A percentile compares a stretch with the other conserved stretches of the same genome.
These are phyloP conservation scores for Lactifluus echinatus DNA, from an alignment of 768 basidiomycete genomes.

Conservation along the genomic window DNA sequence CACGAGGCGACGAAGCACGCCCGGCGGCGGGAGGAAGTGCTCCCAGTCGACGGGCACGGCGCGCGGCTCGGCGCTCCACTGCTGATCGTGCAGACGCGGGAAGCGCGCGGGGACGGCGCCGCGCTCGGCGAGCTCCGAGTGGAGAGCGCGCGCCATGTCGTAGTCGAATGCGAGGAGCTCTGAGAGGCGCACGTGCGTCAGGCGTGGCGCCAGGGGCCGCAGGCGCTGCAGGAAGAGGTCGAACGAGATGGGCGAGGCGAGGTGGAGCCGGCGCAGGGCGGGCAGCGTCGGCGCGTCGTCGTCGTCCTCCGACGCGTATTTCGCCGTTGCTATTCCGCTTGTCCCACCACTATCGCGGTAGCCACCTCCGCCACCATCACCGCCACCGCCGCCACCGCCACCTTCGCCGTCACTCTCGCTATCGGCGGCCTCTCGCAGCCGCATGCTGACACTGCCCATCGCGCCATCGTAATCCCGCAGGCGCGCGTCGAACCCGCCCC, in stretches of 20 bases:
- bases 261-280: slow-evolving; percentile 14
- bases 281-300: slow-evolving; percentile 7
- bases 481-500: slow-evolving; percentile 19
- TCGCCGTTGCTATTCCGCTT: not conserved
- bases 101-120: slow-evolving; percentile 12
- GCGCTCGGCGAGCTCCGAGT: slow-evolving; percentile 19
- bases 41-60: slow-evolving; percentile 17
- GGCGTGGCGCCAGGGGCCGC: slow-evolving; percentile 12
- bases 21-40: slow-evolving; percentile 2
- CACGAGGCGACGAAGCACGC: slow-evolving; percentile 6
- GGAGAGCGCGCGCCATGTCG: slow-evolving; percentile 12
- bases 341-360: too few relatives aligned
- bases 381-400: not conserved
- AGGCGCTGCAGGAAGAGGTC: slow-evolving; percentile 18
- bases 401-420: not conserved
- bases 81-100: slow-evolving; percentile 1
- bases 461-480: slow-evolving; percentile 9
- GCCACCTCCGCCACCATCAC: too few relatives aligned
- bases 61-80: slow-evolving; percentile 13
- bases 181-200: slow-evolving; percentile 18
- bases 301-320: not conserved
- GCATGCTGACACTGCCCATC: not conserved
- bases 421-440: not conserved
- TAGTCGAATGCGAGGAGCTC: slow-evolving; percentile 19
- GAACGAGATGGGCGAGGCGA: slow-evolving; percentile 18